A percentile compares a stretch with the other conserved stretches of the same genome.
Conservation (phyloP, 345 rosid species). For the Bruguiera gymnorhiza region DNA sequence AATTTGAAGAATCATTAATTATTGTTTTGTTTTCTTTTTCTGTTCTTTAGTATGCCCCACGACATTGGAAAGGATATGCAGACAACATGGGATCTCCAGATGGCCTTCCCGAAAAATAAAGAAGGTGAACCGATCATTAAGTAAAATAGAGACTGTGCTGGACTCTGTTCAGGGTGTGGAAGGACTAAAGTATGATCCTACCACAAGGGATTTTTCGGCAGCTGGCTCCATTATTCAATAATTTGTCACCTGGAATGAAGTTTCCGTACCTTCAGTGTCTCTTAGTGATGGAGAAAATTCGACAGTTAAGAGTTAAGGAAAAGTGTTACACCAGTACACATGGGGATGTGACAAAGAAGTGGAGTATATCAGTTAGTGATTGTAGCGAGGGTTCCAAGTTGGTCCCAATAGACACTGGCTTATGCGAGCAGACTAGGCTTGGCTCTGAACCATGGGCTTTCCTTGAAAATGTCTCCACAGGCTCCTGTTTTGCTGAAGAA, state of each 20-base stretch:
- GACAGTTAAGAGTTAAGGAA: conserved; percentile 52
- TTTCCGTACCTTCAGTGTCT: conserved; percentile 15
- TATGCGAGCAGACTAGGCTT: conserved; percentile 19
- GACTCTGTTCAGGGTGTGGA: conserved; percentile 92
- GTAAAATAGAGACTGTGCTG: conserved; percentile 72
- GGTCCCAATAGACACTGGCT: conserved; percentile 24
- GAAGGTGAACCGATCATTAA: conserved; percentile 77
- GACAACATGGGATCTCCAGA: too few relatives aligned
- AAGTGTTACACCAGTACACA: conserved; percentile 24
- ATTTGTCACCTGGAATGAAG: conserved; percentile 10
- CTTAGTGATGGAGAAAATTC: conserved; percentile 25
- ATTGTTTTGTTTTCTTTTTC: conserved; percentile 13
- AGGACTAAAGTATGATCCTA: conserved; percentile 72
- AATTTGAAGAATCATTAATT: neutral
- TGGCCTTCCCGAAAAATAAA: conserved; percentile 52
- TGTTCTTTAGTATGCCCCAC: conserved; percentile 78
- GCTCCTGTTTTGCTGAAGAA: conserved; percentile 22
- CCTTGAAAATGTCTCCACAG: conserved; percentile 27
- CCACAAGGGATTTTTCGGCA: conserved; percentile 63
- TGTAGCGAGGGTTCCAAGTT: conserved; percentile 32
- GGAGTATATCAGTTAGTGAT: conserved; percentile 13
- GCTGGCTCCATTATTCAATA: conserved; percentile 46
- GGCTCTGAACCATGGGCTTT: conserved; percentile 34
- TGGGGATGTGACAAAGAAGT: conserved; percentile 12
- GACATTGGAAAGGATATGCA: conserved; percentile 68